A percentile compares a stretch with the other conserved stretches of the same genome.
These are phyloP conservation scores for Ophiostoma himal-ulmi DNA, from an alignment of 2,329 filamentous ascomycete species.

Conservation along the genomic window DNA sequence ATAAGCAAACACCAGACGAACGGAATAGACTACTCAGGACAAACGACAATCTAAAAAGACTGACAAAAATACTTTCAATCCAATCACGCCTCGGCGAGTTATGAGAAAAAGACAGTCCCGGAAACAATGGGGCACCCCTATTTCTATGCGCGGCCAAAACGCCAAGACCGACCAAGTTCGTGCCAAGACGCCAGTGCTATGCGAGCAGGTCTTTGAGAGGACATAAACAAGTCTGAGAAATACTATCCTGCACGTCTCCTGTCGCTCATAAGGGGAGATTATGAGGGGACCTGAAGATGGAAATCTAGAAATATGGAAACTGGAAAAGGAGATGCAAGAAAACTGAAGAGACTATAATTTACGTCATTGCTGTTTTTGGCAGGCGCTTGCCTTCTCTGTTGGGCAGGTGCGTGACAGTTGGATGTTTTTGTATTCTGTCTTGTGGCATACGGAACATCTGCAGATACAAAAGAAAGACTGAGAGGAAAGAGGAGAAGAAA, in stretches of 20 bases:
- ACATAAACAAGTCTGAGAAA: not conserved
- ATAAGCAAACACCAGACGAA: too few relatives aligned
- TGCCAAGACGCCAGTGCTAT: constrained; percentile 2
- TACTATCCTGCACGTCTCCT: not conserved
- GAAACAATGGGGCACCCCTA: constrained; percentile 7
- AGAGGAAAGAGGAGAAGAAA: too few relatives aligned
- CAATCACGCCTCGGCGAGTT: not conserved
- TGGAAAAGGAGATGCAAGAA: not conserved
- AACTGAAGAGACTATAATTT: not conserved
- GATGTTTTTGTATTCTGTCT: too few relatives aligned
- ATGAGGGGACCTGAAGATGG: not conserved
- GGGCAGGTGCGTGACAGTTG: not conserved
- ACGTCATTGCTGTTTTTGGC: constrained; percentile 4
- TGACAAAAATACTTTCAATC: not conserved
- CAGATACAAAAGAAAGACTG: too few relatives aligned
- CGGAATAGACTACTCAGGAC: too few relatives aligned
- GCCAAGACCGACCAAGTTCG: constrained; percentile 12
- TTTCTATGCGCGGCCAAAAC: not conserved
- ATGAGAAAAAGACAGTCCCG: not conserved
- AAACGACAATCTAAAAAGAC: not conserved
- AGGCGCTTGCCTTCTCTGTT: not conserved
- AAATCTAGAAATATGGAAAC: not conserved
- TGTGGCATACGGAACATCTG: too few relatives aligned
- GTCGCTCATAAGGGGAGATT: not conserved
- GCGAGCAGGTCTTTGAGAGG: too few relatives aligned